Evolutionary conservation across 169 alveolate genomes (phyloP).

Genomic region (Cryptosporidium tyzzeri): DNA sequence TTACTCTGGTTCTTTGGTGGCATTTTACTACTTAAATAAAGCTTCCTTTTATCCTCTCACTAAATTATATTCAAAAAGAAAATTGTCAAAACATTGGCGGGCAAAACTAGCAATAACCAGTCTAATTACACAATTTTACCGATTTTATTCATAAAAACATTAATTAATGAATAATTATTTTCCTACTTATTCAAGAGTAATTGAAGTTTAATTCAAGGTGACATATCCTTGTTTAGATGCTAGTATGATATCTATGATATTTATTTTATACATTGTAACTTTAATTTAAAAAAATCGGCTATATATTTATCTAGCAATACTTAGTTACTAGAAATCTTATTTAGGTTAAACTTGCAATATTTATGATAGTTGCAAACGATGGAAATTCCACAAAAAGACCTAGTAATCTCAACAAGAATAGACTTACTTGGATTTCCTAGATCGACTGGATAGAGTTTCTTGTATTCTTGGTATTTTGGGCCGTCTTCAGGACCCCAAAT

Average conservation of each 20-base stretch:
- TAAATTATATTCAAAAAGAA: not conserved
- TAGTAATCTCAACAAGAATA: slow-evolving; percentile 38
- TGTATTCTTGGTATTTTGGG: slow-evolving; percentile 4
- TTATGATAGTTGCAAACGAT: slow-evolving; percentile 27
- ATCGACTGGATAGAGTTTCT: slow-evolving; percentile 44
- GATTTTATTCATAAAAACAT: too few relatives aligned
- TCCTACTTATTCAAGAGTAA: not conserved
- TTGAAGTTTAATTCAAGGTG: not conserved
- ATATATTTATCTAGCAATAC: not conserved
- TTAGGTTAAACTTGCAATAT: slow-evolving; percentile 38
- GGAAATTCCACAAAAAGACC: slow-evolving; percentile 56
- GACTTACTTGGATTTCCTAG: slow-evolving; percentile 39
- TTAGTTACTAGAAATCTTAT: not conserved
- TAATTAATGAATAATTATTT: too few relatives aligned
- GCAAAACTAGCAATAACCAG: not conserved
- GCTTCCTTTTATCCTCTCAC: not conserved
- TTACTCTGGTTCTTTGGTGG: slow-evolving; percentile 85
- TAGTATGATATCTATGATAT: too few relatives aligned
- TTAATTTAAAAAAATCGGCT: not conserved
- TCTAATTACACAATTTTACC: not conserved
- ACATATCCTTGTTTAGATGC: not conserved
- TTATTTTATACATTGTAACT: too few relatives aligned
- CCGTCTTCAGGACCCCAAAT: slow-evolving; percentile 58
- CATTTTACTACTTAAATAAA: slow-evolving; percentile 66
- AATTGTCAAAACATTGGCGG: not conserved